Evolutionary conservation across 1,284 basidiomycete genomes (phyloP), one percentile per base, ranked within the genome.

Genomic region (Trametes polyzona): DNA sequence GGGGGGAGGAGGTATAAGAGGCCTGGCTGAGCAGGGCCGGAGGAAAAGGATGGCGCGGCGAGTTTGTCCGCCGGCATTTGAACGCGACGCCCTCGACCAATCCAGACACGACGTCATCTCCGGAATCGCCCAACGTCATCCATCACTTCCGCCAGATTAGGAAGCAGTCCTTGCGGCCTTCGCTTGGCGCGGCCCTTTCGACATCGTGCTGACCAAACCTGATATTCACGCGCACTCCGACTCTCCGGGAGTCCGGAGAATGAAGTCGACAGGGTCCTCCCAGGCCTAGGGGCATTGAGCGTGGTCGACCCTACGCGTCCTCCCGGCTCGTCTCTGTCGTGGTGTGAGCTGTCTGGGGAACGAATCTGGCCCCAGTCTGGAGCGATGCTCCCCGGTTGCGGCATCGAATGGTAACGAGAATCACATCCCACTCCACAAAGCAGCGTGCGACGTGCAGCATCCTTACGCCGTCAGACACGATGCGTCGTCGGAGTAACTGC

Each of bases 51-150:
- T 29, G 49, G 30, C 47, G 47, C 12, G 40, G 19, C 42, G 10
- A 14, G 27, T 11, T 10, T 10, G 29, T 24, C 30, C n/a, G 46
- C 27, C 54, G 41, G 37, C 23, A 33, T 44, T 50, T 44, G n/a
- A 41, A 14, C 35, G 26, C 47, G 8, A 32, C 33, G 54, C 47
- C 48, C 49, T 51, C 42, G 52, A 47, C 44, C 44, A 47, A 47
- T 47, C 52, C 42, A 57, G 55, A 56, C 39, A 46, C 55, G 49
- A 57, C 55, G 55, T 57, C 55, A 57, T 57, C 43, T 21, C 17
- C 43, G 52, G 41, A 39, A 26, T 29, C 17, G 42, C 37, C 48
- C 26, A 42, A 51, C 46, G 52, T 54, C 44, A 47, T 54, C 37
- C 52, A 48, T 54, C 52, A 54, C 14, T 39, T 19, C 26, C 52